Base-by-base conservation (phyloP, 2,329 filamentous ascomycete species). In the Aureobasidium sp. region DNA sequence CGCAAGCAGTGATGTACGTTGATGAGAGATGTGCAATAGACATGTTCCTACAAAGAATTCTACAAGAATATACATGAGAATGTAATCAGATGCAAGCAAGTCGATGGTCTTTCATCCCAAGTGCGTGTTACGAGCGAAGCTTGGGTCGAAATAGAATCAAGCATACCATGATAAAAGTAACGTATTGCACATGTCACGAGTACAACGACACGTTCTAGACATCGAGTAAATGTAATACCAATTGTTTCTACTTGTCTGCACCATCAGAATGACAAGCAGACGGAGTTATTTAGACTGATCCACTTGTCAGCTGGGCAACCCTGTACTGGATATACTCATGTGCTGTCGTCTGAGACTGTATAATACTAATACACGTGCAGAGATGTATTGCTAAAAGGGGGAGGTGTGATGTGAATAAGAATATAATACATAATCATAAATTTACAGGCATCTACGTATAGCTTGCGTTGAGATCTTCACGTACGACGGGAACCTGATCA, bases 401-500 rank as follows among this genome's bases (percentile, higher is more conserved):
- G 9, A 33, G 31, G 31, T 33, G 31, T 33, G 31, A 24, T 29
- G 14, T 29, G 24, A 27, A 29, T 3, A 44, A 19, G 7, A 40
- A n/a, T 17, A 17, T 39, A 2, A n/a, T 40, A 8, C 17, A 39
- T 17, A 29, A 33, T 14, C n/a, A 31, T 42, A 5, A 42, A 17
- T n/a, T 29, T 40, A 17, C 35, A 40, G 19, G 17, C 5, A 24
- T 42, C 19, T 24, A 44, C 6, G 17, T 22, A 44, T 44, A 27
- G 14, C 24, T 9, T 57, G 31, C 61, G 29, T 45, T 62, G 5
- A 53, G 19, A 47, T 62, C 61, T 27, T 29, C n/a, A 3, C 17
- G 33, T 15, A 62, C 62, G n/a, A 72, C 50, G 7, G 77, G 76
- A 29, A 79, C 66, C n/a, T 71, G 70, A 50, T 76, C 76, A 3